A percentile compares a stretch with the other conserved stretches of the same genome.
Conservation (phyloP, 208 protist genomes). For the Wallacemonas sp. region DNA sequence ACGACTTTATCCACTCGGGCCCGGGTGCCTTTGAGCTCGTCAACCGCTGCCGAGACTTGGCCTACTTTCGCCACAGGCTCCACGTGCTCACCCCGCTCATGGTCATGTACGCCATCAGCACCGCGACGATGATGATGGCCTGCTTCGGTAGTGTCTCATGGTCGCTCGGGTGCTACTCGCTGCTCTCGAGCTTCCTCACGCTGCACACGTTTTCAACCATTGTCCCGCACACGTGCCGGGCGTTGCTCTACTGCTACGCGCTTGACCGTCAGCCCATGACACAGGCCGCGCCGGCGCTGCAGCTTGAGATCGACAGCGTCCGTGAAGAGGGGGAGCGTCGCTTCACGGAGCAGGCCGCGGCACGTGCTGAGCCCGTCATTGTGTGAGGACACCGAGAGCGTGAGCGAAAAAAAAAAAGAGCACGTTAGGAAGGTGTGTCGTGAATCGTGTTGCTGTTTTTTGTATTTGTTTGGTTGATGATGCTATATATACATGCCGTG, state of each 20-base stretch:
- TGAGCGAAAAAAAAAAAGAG: too few relatives aligned
- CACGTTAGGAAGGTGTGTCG: too few relatives aligned
- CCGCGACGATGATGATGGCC: not conserved
- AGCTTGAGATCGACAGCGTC: constrained; percentile 6
- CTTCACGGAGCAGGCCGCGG: not conserved
- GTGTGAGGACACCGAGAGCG: too few relatives aligned
- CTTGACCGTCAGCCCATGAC: constrained; percentile 9
- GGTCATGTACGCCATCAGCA: not conserved
- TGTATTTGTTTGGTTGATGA: too few relatives aligned
- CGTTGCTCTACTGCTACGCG: not conserved
- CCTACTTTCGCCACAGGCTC: constrained; percentile 9
- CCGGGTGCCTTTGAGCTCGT: not conserved
- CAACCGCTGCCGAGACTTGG: not conserved
- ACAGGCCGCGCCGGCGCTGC: constrained; percentile 1
- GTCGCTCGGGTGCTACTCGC: not conserved
- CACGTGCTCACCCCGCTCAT: constrained; percentile 8
- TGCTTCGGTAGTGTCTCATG: not conserved
- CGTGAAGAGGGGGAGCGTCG: constrained; percentile 8
- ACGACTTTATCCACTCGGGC: constrained; percentile 5
- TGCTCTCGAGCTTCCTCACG: not conserved
- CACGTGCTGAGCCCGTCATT: not conserved
- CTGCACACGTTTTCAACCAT: not conserved
- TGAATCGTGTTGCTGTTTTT: too few relatives aligned
- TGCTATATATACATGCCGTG: too few relatives aligned
- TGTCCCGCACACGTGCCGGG: not conserved